Evolutionary conservation across 768 basidiomycete species (phyloP), one percentile per base, ranked within the genome.

Genomic region (Kwoniella heveanensis): DNA sequence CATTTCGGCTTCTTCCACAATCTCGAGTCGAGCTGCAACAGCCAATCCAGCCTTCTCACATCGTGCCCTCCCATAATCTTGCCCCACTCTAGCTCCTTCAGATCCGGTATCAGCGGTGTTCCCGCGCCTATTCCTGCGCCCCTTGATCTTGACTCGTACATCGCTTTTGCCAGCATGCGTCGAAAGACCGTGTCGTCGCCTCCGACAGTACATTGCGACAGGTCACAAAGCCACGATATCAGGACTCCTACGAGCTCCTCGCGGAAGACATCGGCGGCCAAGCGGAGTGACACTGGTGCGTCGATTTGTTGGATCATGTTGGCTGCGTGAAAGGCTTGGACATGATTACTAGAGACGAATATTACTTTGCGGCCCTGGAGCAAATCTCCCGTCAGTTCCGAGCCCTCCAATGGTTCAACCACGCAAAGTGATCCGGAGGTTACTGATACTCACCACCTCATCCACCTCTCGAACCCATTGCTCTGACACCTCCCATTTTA

Each of bases 221-320:
- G 64, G 48, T 80, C 79, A 50, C 67, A 59, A 3, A 80, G 29
- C 62, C 71, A 72, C 1, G 62, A 37, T 60, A 94, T 89, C 63
- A 96, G 85, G 47, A 91, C 88, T 0, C 86, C 86, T 7, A 86
- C 87, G 37, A 92, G 84, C 77, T 92, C 88, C 75, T 98, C 95
- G 67, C 89, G 85, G 75, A 92, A 96, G 0, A 89, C 90, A 72
- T 95, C 92, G 72, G 88, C 87, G 6, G 90, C 89, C 46, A 90
- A 85, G 3, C 93, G 87, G 57, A 98, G 86, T 3, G 91, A 93
- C 39, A 96, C 90, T 15, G 90, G 92, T 1, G 98, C 83, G 70
- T 98, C 95, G 62, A 97, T 92, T 73, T 92, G 89, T 6, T 87
- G 82, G 64, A 97, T 87, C 56, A 85, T 83, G 64, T 87, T 87